These are phyloP conservation scores for Exophiala oligosperma DNA, from an alignment of 2,329 filamentous ascomycete species.

Conservation along the genomic window DNA sequence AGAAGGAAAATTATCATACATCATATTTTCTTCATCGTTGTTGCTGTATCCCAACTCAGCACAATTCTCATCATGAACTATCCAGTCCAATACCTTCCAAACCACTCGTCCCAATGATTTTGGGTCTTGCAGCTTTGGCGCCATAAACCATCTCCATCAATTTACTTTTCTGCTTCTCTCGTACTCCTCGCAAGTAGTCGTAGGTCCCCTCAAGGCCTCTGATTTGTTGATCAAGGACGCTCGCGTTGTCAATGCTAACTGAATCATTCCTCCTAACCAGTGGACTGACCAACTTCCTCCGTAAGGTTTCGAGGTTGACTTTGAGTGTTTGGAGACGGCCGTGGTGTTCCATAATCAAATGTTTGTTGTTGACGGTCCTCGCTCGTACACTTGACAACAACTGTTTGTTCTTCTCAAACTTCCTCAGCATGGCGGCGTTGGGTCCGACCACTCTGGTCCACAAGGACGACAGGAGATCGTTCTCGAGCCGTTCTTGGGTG, in stretches of 20 bases:
- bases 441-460: conserved; percentile 84
- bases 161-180: conserved; percentile 78
- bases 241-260: conserved; percentile 51
- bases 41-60: not conserved
- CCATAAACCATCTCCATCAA: conserved; percentile 79
- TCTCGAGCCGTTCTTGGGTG: conserved; percentile 75
- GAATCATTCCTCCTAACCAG: conserved; percentile 70
- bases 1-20: not conserved
- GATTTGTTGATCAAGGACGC: conserved; percentile 79
- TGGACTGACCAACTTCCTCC: conserved; percentile 80
- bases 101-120: conserved; percentile 17
- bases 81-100: conserved; percentile 21
- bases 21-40: not conserved
- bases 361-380: conserved; percentile 84
- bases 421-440: conserved; percentile 72
- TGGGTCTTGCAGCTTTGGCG: conserved; percentile 27
- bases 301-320: conserved; percentile 79
- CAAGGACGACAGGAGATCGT: conserved; percentile 76
- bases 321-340: conserved; percentile 80
- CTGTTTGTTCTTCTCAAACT: conserved; percentile 86
- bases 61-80: conserved; percentile 6
- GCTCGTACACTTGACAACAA: conserved; percentile 76
- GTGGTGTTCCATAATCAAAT: conserved; percentile 82
- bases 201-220: conserved; percentile 77
- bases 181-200: conserved; percentile 70